Evolutionary conservation across 169 alveolate species (phyloP), one percentile per base, ranked within the genome.

Genomic region (Cryptosporidium muris): DNA sequence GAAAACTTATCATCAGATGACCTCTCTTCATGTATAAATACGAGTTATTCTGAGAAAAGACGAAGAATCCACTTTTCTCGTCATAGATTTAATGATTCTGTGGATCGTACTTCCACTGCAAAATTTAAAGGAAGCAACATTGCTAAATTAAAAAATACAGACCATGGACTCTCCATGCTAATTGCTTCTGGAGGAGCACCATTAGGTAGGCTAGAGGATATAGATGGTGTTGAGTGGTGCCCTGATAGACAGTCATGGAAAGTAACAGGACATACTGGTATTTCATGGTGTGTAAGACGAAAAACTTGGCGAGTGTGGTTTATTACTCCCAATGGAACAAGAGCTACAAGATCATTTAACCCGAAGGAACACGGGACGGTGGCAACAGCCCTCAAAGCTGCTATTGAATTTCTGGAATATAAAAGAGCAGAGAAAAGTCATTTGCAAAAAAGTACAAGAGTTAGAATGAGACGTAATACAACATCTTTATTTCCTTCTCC

Each of bases 271-370:
- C 67, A 74, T 43, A 74, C 85, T n/a, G 85, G 85, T 14, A 58
- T 74, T 49, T 74, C 85, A 58, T 74, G 85, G 85, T 74, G 85
- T 11, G 85, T 74, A 0, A 74, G 85, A 58, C 54, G 85, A 25
- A 74, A 74, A 58, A 74, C 85, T 8, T 74, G 85, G 85, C 85
- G 85, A 47, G 85, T 74, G 37, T 74, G 85, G 85, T 74, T 74
- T 42, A 62, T 74, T 43, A 60, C 85, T 16, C 60, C 85, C 9
- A 54, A 64, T 40, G 85, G 85, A 11, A 74, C 85, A 9, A 54
- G 85, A 43, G 85, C 85, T 11, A 74, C 85, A 16, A 74, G 85
- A 58, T 74, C 85, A 2, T 74, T 74, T 74, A 74, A 74, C 49
- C 85, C 85, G 6, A 74, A 74, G 49, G 85, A 74, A 43, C 85